Percentiles rank a stretch among this genome's conserved stretches.
Conservation (phyloP, 805 yeast species). For the Teunomyces lycoperdinae region DNA sequence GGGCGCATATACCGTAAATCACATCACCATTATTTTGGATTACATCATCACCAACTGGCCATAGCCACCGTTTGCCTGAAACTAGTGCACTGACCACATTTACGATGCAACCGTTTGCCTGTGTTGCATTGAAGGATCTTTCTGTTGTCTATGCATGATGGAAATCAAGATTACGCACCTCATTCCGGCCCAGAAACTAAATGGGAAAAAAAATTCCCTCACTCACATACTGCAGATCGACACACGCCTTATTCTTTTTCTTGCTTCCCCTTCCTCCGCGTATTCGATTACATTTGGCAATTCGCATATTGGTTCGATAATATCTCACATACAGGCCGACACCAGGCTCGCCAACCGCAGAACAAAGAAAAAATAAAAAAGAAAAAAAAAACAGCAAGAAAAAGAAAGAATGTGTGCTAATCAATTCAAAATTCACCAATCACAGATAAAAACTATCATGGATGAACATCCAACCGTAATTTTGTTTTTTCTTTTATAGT, state of each 20-base stretch:
- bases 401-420: too few relatives aligned
- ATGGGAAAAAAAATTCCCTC: neutral
- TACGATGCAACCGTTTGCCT: conserved; percentile 2
- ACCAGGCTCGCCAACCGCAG: neutral
- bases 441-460: too few relatives aligned
- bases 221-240: neutral
- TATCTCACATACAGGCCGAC: neutral
- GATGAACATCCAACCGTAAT: too few relatives aligned
- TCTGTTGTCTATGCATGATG: neutral
- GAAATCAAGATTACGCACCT: neutral
- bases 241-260: neutral
- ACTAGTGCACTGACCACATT: neutral
- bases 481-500: too few relatives aligned
- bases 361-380: too few relatives aligned
- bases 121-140: neutral
- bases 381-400: too few relatives aligned
- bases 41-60: neutral
- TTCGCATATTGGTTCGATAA: neutral
- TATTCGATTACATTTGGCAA: neutral
- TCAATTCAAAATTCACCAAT: too few relatives aligned
- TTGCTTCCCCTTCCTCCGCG: neutral
- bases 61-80: neutral
- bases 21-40: neutral
- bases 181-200: neutral
- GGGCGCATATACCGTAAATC: neutral